Conservation (phyloP, 2,329 filamentous ascomycete species). For the Diplodia mutila region DNA sequence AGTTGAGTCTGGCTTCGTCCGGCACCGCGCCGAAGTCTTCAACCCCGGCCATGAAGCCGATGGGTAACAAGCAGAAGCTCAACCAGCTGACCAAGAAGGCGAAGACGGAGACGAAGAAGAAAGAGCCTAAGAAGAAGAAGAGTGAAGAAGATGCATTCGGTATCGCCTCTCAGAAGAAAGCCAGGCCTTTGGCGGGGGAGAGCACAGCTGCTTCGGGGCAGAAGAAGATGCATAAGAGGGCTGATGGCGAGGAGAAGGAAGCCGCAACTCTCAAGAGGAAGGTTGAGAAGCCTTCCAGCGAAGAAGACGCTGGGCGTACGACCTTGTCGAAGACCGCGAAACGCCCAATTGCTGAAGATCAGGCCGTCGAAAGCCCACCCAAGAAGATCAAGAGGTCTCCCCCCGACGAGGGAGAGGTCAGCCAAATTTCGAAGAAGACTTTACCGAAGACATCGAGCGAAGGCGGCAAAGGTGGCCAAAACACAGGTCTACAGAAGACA, state of each 20-base stretch:
- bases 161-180: slow-evolving; percentile 44
- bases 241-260: slow-evolving; percentile 43
- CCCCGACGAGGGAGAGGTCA: background rate
- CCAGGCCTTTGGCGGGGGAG: slow-evolving; percentile 37
- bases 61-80: slow-evolving; percentile 15
- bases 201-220: background rate
- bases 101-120: slow-evolving; percentile 47
- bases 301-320: slow-evolving; percentile 32
- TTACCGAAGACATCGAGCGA: slow-evolving; percentile 47
- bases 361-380: slow-evolving; percentile 26
- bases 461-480: slow-evolving; percentile 46
- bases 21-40: slow-evolving; percentile 33
- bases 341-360: slow-evolving; percentile 35
- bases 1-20: slow-evolving; percentile 54
- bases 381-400: background rate
- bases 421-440: slow-evolving; percentile 32
- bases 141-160: slow-evolving; percentile 44
- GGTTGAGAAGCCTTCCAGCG: slow-evolving; percentile 53
- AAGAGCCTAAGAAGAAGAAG: slow-evolving; percentile 54
- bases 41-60: slow-evolving; percentile 8
- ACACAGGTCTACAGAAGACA: slow-evolving; percentile 49
- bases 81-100: slow-evolving; percentile 48
- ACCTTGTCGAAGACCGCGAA: slow-evolving; percentile 34
- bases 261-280: slow-evolving; percentile 49
- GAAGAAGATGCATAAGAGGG: slow-evolving; percentile 25